Conservation (phyloP, 306 rosid genomes). For the Alnus rubra region DNA sequence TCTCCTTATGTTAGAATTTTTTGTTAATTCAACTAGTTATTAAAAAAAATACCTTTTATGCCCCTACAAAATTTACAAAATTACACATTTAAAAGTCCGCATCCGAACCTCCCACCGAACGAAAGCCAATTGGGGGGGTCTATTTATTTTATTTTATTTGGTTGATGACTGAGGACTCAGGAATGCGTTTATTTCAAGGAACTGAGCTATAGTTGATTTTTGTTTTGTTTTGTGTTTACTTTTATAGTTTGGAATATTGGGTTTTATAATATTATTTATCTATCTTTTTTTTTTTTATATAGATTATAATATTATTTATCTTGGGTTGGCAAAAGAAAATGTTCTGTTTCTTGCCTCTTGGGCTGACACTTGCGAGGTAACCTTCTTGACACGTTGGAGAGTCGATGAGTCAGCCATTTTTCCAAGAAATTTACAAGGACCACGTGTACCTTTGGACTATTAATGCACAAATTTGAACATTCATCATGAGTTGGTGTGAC, state of each 20-base stretch:
- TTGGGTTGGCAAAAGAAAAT: background rate
- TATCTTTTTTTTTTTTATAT: background rate
- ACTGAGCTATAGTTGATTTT: background rate
- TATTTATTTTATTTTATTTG: background rate
- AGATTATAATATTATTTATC: background rate
- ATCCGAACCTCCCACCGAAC: slow-evolving; percentile 48
- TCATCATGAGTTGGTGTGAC: too few relatives aligned
- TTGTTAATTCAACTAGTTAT: too few relatives aligned
- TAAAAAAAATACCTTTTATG: too few relatives aligned
- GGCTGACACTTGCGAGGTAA: background rate
- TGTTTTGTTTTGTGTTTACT: background rate
- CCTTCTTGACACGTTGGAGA: background rate
- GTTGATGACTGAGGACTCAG: too few relatives aligned
- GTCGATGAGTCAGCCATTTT: background rate
- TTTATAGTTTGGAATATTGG: slow-evolving; percentile 1
- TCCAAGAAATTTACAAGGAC: background rate
- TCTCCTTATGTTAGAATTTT: too few relatives aligned
- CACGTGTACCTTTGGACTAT: background rate
- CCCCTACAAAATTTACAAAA: too few relatives aligned
- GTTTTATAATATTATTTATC: background rate
- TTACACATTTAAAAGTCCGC: slow-evolving; percentile 37
- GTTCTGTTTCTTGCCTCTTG: too few relatives aligned
- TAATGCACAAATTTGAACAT: background rate
- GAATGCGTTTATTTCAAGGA: slow-evolving; percentile 6
- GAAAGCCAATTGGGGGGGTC: slow-evolving; percentile 43